Evolutionary conservation across 2,329 filamentous ascomycete genomes (phyloP), one percentile per base, ranked within the genome.

Genomic region (Penicillium paneum): DNA sequence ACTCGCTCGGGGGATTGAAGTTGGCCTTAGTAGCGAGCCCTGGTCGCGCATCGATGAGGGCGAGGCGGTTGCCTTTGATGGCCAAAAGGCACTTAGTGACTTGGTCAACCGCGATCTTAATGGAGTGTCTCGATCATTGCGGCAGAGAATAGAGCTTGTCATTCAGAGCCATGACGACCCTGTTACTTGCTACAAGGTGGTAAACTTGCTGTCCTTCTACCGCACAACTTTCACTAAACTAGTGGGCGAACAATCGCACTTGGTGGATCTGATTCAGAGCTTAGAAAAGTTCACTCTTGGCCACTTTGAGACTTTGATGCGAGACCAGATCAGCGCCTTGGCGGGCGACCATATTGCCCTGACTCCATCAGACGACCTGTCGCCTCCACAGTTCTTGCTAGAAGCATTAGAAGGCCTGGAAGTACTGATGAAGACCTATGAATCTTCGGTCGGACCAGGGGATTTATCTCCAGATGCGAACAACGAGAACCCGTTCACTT

Each of bases 121-220:
- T 2, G 90, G 90, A 0, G 91, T 93, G 4, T 85, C 88, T 35
- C 84, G 90, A 21, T 84, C 92, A n/a, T 74, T 97, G n/a, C 86
- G 89, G 26, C 92, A 97, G 71, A 83, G 93, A 31, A 85, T 95
- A 49, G 92, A 97, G 71, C 89, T 97, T 65, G 89, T 96, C 19
- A 88, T 97, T 15, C 91, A 96, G 65, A 89, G 89, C 57, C 93
- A 96, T 69, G 92, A 97, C 64, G 92, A 97, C 55, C 88, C 88
- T 0, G 90, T 95, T 19, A 78, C 91, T 45, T 87, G 91, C 32
- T 99, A 96, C 77, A 94, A 91, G 70, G 85, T 97, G 38, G 87
- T 90, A 11, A 97, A 96, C 64, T 79, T 99, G 1, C 81, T 97
- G 39, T 86, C 84, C 38, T 99, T 99, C 74, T 99, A 99, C 74